These are phyloP conservation scores for Cladosporium oxysporum DNA, from an alignment of 2,329 filamentous ascomycete species.

Conservation along the genomic window DNA sequence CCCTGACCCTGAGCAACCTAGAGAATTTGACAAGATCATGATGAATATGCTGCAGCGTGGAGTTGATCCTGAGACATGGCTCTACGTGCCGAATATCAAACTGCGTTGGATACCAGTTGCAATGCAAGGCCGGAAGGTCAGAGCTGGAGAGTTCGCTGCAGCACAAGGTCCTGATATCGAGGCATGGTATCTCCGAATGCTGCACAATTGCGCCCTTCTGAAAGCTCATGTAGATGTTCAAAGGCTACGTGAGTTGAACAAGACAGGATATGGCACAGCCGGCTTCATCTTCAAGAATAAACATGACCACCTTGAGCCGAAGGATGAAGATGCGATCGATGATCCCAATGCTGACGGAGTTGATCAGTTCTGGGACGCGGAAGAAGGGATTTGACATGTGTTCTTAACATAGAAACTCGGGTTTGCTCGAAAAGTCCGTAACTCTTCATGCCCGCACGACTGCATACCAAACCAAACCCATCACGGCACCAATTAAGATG, in stretches of 20 bases:
- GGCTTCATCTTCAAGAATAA: background rate
- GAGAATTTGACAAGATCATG: background rate
- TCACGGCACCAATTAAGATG: conserved; percentile 42
- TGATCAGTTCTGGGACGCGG: conserved; percentile 7
- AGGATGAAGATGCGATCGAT: background rate
- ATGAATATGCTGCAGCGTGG: background rate
- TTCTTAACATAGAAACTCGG: background rate
- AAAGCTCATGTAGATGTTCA: background rate
- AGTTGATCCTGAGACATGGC: background rate
- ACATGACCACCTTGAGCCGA: background rate
- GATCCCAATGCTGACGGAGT: background rate
- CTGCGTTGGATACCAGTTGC: background rate
- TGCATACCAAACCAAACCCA: conserved; percentile 45
- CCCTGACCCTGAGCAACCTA: background rate
- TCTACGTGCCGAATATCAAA: background rate
- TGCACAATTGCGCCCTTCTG: background rate
- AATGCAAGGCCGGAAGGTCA: background rate
- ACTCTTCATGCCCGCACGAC: background rate
- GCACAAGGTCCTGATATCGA: background rate
- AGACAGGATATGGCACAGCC: background rate
- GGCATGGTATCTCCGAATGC: background rate
- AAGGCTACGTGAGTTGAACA: background rate
- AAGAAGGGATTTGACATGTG: background rate
- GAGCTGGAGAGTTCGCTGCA: background rate
- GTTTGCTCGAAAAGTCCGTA: background rate